Base-by-base conservation (phyloP, 2,329 filamentous ascomycete genomes). In the Neopestalotiopsis sp. region DNA sequence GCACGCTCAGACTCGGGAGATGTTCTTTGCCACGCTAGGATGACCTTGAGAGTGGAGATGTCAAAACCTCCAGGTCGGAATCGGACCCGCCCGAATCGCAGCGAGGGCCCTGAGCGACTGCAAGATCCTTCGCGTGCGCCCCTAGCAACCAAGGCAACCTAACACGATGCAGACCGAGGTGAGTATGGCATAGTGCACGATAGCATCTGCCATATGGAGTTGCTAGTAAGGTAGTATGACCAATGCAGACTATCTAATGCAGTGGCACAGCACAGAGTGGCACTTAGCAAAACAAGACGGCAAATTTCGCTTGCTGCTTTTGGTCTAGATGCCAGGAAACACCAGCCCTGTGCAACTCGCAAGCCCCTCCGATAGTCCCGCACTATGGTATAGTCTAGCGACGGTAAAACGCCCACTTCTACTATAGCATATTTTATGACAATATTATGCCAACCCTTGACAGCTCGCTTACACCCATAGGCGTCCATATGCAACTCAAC, bases 1-100 rank as follows among this genome's bases (percentile, higher is more conserved):
- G 57, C 24, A 59, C 57, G 57, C 57, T 59, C 57, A 34, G 57
- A 59, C 57, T 59, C 57, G 57, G 57, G 57, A 59, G 57, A 59
- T 59, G 30, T 24, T 59, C 57, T 34, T 59, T 30, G 17, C 57
- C 30, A 59, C 57, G 57, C 57, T 59, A 59, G 57, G 57, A 59
- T 59, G 57, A 59, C 57, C 57, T 14, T 59, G 57, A 28, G 30
- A 30, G 57, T 59, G 57, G 57, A 28, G 24, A 34, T 59, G 24
- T 59, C 30, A 34, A 28, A 30, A 59, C 30, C 30, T 34, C 24
- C 12, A 17, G 30, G 57, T 59, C 57, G 57, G 57, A 59, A 28
- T 17, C 57, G 24, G 30, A 59, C 57, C 57, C 24, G 57, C 57
- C 30, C 24, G 57, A 24, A 34, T 30, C 30, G 57, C 57, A 30